phyloP scores from a whole-genome alignment of 1,284 basidiomycete species.

The Apiotrichum mycotoxinovorans region DNA sequence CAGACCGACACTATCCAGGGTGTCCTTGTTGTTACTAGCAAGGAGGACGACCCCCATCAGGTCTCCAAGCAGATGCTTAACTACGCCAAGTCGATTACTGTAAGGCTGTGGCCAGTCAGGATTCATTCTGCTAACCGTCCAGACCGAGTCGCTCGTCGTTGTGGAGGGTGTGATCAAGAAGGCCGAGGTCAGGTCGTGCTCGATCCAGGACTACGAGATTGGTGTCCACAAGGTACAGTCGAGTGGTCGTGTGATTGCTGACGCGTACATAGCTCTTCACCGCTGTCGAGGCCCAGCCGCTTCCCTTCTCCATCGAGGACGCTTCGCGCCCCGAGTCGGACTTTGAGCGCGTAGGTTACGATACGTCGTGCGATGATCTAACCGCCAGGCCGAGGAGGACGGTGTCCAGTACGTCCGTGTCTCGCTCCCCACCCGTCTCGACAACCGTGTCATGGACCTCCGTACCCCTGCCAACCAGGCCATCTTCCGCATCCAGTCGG shows the following conservation, averaged over 20 bases:
- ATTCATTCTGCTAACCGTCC: background rate
- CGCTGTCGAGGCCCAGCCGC: constrained; percentile 66
- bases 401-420: constrained; percentile 57
- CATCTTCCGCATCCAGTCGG: constrained; percentile 88
- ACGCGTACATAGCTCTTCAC: constrained; percentile 64
- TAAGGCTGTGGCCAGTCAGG: constrained; percentile 17
- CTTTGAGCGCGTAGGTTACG: constrained; percentile 50
- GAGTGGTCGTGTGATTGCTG: background rate
- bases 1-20: constrained; percentile 86
- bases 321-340: constrained; percentile 80
- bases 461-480: constrained; percentile 96
- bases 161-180: constrained; percentile 78
- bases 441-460: constrained; percentile 92
- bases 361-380: background rate
- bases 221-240: constrained; percentile 63
- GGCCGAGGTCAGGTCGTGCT: constrained; percentile 87
- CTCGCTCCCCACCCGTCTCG: constrained; percentile 85
- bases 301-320: constrained; percentile 93
- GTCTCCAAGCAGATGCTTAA: constrained; percentile 98
- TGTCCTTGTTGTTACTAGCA: constrained; percentile 60
- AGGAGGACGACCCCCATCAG: constrained; percentile 61
- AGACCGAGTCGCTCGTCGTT: constrained; percentile 84
- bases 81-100: constrained; percentile 72
- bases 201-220: constrained; percentile 83
- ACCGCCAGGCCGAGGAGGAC: constrained; percentile 56